A percentile compares a stretch with the other conserved stretches of the same genome.
Conservation (phyloP, 1,139 yeast species). For the Sugiyamaella paludigena region DNA sequence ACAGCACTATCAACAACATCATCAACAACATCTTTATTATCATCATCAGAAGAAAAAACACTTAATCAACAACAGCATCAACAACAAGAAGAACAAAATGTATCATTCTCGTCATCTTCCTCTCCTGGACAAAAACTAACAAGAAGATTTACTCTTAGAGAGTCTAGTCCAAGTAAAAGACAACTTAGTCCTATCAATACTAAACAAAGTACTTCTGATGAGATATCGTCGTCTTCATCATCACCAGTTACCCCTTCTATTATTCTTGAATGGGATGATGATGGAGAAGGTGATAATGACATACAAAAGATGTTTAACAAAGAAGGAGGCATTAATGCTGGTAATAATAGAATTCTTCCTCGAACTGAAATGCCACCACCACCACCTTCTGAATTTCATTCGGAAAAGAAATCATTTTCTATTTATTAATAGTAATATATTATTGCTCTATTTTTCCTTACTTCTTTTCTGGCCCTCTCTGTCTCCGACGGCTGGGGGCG, state of each 20-base stretch:
- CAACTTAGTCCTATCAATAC: constrained; percentile 5
- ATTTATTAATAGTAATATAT: too few species aligned
- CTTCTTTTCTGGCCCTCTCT: not conserved
- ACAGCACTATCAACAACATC: not conserved
- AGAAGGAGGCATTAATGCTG: too few species aligned
- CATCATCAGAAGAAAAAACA: not conserved
- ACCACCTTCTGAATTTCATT: constrained; percentile 4
- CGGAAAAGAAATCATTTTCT: too few species aligned
- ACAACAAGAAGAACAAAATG: not conserved
- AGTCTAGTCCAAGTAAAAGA: constrained; percentile 11
- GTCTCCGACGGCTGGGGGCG: constrained; percentile 7
- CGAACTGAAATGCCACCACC: constrained; percentile 28
- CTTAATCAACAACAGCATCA: not conserved
- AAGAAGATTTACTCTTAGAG: constrained; percentile 28
- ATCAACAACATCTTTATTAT: not conserved
- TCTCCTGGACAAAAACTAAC: constrained; percentile 18
- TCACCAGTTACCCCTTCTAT: constrained; percentile 28
- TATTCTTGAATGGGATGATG: constrained; percentile 35
- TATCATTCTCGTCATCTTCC: not conserved
- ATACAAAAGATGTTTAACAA: constrained; percentile 4
- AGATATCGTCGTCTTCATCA: not conserved
- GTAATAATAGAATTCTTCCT: constrained; percentile 9
- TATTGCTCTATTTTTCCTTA: too few species aligned
- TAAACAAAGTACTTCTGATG: not conserved
- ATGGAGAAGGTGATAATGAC: constrained; percentile 26